Percentiles rank a stretch among this genome's conserved stretches.
These are phyloP conservation scores for Heliamphora exappendiculata DNA, from an alignment of 148 eudicot species.

Conservation along the genomic window DNA sequence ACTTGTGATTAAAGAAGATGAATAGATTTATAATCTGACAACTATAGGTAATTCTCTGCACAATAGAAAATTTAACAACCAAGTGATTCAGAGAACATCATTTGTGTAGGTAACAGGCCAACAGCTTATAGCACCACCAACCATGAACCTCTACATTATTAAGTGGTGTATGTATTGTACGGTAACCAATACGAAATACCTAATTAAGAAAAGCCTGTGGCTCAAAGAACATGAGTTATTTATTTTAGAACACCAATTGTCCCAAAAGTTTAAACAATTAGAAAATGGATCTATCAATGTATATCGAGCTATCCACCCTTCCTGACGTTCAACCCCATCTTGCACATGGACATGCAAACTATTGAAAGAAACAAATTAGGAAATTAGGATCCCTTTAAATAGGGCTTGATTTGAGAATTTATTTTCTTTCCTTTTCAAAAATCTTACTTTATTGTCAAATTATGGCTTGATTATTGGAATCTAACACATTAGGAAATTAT, in stretches of 20 bases:
- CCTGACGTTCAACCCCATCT: background rate
- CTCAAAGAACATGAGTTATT: background rate
- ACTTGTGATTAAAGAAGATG: background rate
- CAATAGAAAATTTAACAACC: background rate
- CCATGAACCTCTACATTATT: background rate
- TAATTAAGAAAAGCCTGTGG: background rate
- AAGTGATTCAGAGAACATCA: background rate
- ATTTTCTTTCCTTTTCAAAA: no score
- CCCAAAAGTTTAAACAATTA: background rate
- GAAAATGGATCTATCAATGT: background rate
- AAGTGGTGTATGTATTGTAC: background rate
- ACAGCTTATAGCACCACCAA: background rate
- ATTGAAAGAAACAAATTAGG: no score
- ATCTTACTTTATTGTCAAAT: no score
- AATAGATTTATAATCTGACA: background rate
- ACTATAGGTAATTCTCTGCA: background rate
- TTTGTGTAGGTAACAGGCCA: background rate
- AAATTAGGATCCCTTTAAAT: no score
- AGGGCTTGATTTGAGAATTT: no score
- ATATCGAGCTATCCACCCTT: background rate
- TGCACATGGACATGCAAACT: background rate
- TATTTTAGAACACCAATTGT: background rate
- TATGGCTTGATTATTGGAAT: no score
- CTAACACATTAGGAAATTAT: no score
- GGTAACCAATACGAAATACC: background rate